Percentiles rank a stretch among this genome's conserved stretches.
phyloP scores from a whole-genome alignment of 768 basidiomycete genomes.

The Rhizopogon vulgaris region DNA sequence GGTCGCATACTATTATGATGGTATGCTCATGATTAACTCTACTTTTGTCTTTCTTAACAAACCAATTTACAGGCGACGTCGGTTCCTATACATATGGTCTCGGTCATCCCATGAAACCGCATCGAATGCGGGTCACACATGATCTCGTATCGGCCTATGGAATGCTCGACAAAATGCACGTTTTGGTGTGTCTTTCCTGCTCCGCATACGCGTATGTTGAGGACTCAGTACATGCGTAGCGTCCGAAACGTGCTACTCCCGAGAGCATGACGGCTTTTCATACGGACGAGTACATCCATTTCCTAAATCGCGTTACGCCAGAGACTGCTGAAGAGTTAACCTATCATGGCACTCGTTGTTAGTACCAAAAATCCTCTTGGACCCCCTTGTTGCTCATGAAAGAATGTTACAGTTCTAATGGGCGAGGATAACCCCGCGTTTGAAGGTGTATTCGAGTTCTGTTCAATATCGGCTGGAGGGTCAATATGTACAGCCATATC shows the following conservation, averaged over 20 bases:
- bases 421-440: conserved; percentile 97
- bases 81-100: conserved; percentile 77
- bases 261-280: conserved; percentile 91
- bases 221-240: conserved; percentile 31
- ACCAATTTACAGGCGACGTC: conserved; percentile 49
- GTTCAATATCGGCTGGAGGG: conserved; percentile 93
- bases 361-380: conserved; percentile 16
- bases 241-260: conserved; percentile 62
- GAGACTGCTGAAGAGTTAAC: conserved; percentile 87
- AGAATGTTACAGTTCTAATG: conserved; percentile 37
- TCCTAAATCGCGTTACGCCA: conserved; percentile 81
- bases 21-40: conserved; percentile 32
- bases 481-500: conserved; percentile 65
- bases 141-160: conserved; percentile 87
- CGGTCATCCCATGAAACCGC: conserved; percentile 94
- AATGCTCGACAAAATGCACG: conserved; percentile 92
- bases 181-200: conserved; percentile 51
- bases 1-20: conserved; percentile 78
- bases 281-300: conserved; percentile 97
- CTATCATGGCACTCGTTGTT: conserved; percentile 80
- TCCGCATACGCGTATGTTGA: background rate
- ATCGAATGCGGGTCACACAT: conserved; percentile 91
- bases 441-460: conserved; percentile 95
- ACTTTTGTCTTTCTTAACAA: background rate
- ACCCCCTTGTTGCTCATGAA: conserved; percentile 3